phyloP scores from a whole-genome alignment of 352 stramenopile genomes.

The Phytophthora litchii region DNA sequence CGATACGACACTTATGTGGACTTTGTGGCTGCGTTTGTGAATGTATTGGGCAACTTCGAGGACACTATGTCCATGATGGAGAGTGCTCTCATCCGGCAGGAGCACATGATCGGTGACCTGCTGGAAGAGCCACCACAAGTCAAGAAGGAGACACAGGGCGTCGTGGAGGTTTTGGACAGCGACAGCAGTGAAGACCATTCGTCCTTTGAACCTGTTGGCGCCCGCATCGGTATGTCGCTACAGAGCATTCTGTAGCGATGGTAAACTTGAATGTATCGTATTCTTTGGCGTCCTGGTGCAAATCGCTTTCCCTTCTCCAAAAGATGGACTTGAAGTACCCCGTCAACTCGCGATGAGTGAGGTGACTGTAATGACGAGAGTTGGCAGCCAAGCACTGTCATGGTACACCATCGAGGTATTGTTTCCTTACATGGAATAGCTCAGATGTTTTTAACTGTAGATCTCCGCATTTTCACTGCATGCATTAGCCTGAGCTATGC shows the following conservation, averaged over 20 bases:
- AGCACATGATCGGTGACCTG: constrained; percentile 63
- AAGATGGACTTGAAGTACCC: constrained; percentile 11
- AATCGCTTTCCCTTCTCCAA: constrained; percentile 12
- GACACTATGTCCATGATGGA: constrained; percentile 56
- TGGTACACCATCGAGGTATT: no score
- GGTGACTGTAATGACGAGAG: neutral
- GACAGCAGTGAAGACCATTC: constrained; percentile 8
- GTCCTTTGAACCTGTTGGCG: constrained; percentile 3
- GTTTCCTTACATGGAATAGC: no score
- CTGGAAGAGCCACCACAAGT: constrained; percentile 30
- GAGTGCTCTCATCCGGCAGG: constrained; percentile 56
- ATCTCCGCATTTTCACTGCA: no score
- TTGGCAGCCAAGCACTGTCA: no score
- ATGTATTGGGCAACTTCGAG: constrained; percentile 49
- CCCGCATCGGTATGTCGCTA: constrained; percentile 30
- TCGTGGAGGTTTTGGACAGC: constrained; percentile 25
- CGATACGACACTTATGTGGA: constrained; percentile 67
- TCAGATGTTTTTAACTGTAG: no score
- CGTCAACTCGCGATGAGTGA: constrained; percentile 13
- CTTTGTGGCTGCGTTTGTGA: constrained; percentile 55
- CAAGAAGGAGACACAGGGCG: constrained; percentile 15
- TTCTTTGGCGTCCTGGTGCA: constrained; percentile 13
- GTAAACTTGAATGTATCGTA: neutral
- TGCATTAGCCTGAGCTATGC: no score
- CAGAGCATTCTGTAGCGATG: constrained; percentile 24